A percentile compares a stretch with the other conserved stretches of the same genome.
phyloP scores from a whole-genome alignment of 495 filamentous ascomycete species.

The Cetradonia linearis region DNA sequence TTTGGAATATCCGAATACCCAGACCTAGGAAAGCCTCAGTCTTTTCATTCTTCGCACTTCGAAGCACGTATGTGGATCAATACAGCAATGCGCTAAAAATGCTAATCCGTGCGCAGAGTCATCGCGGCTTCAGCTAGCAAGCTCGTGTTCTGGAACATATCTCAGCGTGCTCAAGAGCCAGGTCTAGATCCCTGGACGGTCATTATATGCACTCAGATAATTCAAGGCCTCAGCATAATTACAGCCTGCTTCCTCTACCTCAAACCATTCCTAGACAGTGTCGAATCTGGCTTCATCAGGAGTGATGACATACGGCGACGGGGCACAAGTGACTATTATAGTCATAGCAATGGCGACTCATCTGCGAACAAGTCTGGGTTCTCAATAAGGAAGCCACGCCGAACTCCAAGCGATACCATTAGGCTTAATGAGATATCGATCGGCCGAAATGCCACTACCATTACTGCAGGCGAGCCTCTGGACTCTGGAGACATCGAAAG shows the following conservation, averaged over 20 bases:
- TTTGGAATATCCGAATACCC: neutral
- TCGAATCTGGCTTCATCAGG: slow-evolving; percentile 36
- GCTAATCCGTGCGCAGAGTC: slow-evolving; percentile 22
- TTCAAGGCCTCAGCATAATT: slow-evolving; percentile 32
- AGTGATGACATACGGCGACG: slow-evolving; percentile 30
- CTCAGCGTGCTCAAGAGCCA: slow-evolving; percentile 17
- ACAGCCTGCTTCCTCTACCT: slow-evolving; percentile 40
- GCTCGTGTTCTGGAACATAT: slow-evolving; percentile 26
- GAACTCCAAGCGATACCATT: neutral
- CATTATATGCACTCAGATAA: slow-evolving; percentile 31
- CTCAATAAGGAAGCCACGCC: neutral
- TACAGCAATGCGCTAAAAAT: neutral
- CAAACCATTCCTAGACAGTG: slow-evolving; percentile 37
- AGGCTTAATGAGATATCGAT: neutral
- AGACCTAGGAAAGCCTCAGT: neutral
- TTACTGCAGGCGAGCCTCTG: slow-evolving; percentile 3
- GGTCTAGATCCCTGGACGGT: slow-evolving; percentile 29
- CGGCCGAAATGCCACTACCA: slow-evolving; percentile 1
- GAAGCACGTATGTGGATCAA: slow-evolving; percentile 30
- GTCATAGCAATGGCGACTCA: neutral
- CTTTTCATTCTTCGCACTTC: slow-evolving; percentile 16
- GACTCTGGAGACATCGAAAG: slow-evolving; percentile 12
- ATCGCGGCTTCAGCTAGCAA: slow-evolving; percentile 31
- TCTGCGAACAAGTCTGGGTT: slow-evolving; percentile 1
- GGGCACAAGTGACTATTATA: slow-evolving; percentile 10